Conservation (phyloP, 176 grass and related monocot species). For the Bothriochloa decipiens region DNA sequence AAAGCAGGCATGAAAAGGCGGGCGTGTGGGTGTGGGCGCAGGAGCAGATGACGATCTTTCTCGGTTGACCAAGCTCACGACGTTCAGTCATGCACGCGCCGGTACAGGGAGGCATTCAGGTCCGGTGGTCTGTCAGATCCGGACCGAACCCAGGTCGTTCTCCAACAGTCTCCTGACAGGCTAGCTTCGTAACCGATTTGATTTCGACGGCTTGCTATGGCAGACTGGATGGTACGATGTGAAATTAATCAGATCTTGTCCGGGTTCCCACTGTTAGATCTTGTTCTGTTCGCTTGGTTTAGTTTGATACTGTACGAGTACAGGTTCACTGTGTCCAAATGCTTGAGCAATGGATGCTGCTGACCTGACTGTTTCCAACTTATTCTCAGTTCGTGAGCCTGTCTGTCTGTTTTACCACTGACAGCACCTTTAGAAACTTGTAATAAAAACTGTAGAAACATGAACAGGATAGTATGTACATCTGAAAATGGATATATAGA, state of each 20-base stretch:
- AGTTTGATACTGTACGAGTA: too few species aligned
- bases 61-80: background rate
- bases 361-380: background rate
- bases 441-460: background rate
- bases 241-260: background rate
- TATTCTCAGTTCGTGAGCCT: background rate
- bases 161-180: background rate
- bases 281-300: background rate
- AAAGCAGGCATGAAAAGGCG: conserved; percentile 26
- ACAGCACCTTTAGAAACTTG: background rate
- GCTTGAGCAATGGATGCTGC: background rate
- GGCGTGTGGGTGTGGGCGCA: conserved; percentile 13
- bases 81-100: background rate
- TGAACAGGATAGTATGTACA: background rate
- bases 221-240: background rate
- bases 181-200: background rate
- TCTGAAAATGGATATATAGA: background rate
- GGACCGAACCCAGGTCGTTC: background rate
- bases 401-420: background rate
- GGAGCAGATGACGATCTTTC: background rate
- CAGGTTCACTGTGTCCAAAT: background rate
- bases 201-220: conserved; percentile 7
- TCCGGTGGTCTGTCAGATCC: background rate
- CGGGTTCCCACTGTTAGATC: background rate
- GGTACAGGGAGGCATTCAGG: background rate